Conservation (phyloP, 768 basidiomycete species). For the Tubosaeta sp. region DNA sequence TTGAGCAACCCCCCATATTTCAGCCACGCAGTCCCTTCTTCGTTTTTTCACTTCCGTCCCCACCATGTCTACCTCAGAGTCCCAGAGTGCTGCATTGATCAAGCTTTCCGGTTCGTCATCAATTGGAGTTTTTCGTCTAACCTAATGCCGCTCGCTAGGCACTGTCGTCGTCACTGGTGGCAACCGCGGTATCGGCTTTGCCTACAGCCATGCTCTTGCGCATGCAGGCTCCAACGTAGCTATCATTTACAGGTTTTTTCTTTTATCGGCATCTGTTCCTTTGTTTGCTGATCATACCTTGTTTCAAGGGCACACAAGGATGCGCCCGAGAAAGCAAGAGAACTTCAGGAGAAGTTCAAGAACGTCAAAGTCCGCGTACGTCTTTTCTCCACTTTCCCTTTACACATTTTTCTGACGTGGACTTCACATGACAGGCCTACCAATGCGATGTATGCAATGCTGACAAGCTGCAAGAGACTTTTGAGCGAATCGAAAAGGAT, state of each 20-base stretch:
- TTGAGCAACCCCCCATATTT: neutral
- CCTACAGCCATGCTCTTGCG: slow-evolving; percentile 50
- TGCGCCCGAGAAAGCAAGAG: slow-evolving; percentile 44
- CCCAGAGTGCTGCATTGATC: slow-evolving; percentile 2
- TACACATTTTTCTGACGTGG: neutral
- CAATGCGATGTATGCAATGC: slow-evolving; percentile 57
- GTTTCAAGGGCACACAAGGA: slow-evolving; percentile 40
- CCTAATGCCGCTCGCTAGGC: slow-evolving; percentile 24
- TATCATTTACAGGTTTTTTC: slow-evolving; percentile 52
- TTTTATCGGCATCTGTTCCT: neutral
- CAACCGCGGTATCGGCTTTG: slow-evolving; percentile 57
- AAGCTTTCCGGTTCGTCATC: slow-evolving; percentile 28
- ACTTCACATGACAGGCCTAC: slow-evolving; percentile 41
- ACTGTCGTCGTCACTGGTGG: slow-evolving; percentile 60
- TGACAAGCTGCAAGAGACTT: slow-evolving; percentile 39
- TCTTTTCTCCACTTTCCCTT: neutral
- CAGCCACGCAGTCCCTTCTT: slow-evolving; percentile 5
- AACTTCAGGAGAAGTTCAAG: slow-evolving; percentile 44
- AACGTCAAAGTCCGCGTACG: slow-evolving; percentile 38
- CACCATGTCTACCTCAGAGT: slow-evolving; percentile 7
- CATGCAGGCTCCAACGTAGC: slow-evolving; percentile 55
- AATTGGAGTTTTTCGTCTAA: neutral
- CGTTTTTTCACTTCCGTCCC: neutral
- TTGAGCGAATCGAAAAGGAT: slow-evolving; percentile 47
- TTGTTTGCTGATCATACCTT: neutral